Percentiles rank a stretch among this genome's conserved stretches.
phyloP scores from a whole-genome alignment of 257 asterid genomes.

The Solanum rostratum region DNA sequence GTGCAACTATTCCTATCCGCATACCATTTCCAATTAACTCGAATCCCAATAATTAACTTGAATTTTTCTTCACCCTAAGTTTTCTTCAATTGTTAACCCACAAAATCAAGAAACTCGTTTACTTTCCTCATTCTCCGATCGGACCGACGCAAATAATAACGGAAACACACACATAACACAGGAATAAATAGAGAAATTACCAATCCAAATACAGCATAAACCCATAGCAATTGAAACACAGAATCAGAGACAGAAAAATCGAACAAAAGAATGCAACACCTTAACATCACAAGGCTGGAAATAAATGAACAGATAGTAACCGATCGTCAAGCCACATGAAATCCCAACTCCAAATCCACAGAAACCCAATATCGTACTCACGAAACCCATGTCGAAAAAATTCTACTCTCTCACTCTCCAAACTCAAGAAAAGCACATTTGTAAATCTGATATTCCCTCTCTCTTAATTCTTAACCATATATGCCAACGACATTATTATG shows the following conservation, averaged over 20 bases:
- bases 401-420: not conserved
- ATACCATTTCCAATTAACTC: not conserved
- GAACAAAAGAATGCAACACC: conserved; percentile 23
- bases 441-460: not conserved
- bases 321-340: conserved; percentile 26
- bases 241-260: not conserved
- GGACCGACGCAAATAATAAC: not conserved
- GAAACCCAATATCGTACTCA: conserved; percentile 56
- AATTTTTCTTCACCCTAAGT: not conserved
- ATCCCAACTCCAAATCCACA: conserved; percentile 91
- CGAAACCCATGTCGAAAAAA: conserved; percentile 48
- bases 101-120: not conserved
- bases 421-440: not conserved
- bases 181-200: not conserved
- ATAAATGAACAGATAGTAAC: conserved; percentile 46
- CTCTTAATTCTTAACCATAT: not conserved
- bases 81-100: not conserved
- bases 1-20: not conserved
- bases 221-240: not conserved
- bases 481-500: not conserved
- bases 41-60: not conserved
- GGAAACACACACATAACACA: not conserved
- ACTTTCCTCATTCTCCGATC: not conserved
- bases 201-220: not conserved
- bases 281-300: conserved; percentile 78